Percentiles rank a stretch among this genome's conserved stretches.
phyloP scores from a whole-genome alignment of 441 rosid genomes.

The Pelargonium citronellum region DNA sequence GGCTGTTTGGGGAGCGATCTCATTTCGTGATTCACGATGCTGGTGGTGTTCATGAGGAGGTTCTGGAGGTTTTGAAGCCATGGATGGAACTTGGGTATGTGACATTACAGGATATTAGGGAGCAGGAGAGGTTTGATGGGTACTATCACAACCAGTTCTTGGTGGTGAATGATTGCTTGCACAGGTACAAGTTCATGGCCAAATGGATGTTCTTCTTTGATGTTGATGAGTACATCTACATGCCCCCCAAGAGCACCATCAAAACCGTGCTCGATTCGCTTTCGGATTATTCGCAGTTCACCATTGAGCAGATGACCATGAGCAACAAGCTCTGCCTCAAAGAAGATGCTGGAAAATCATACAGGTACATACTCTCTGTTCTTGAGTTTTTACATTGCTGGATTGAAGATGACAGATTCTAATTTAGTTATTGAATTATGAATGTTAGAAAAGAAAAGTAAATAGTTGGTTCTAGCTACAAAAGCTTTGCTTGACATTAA shows the following conservation, averaged over 20 bases:
- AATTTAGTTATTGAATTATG: background rate
- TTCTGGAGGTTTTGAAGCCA: constrained; percentile 62
- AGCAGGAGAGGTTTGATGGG: constrained; percentile 85
- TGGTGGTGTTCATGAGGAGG: constrained; percentile 34
- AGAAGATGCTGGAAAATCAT: constrained; percentile 52
- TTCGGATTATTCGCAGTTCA: constrained; percentile 53
- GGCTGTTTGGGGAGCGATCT: constrained; percentile 1
- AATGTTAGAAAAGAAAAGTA: too few relatives aligned
- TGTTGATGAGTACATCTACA: constrained; percentile 70
- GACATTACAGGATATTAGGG: constrained; percentile 68
- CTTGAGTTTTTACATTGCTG: background rate
- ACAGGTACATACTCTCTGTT: constrained; percentile 39
- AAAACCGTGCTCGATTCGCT: constrained; percentile 55
- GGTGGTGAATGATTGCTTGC: constrained; percentile 88
- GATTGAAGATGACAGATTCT: background rate
- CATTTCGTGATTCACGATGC: constrained; percentile 1
- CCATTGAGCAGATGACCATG: constrained; percentile 83
- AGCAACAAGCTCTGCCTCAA: constrained; percentile 55
- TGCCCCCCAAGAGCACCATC: constrained; percentile 45
- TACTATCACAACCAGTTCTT: constrained; percentile 89
- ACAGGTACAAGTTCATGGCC: constrained; percentile 56
- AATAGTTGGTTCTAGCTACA: background rate
- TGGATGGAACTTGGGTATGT: constrained; percentile 87
- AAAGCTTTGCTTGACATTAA: background rate
- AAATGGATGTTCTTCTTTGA: constrained; percentile 93